Evolutionary conservation across 768 basidiomycete genomes (phyloP).

Genomic region (Agaricus blazei): DNA sequence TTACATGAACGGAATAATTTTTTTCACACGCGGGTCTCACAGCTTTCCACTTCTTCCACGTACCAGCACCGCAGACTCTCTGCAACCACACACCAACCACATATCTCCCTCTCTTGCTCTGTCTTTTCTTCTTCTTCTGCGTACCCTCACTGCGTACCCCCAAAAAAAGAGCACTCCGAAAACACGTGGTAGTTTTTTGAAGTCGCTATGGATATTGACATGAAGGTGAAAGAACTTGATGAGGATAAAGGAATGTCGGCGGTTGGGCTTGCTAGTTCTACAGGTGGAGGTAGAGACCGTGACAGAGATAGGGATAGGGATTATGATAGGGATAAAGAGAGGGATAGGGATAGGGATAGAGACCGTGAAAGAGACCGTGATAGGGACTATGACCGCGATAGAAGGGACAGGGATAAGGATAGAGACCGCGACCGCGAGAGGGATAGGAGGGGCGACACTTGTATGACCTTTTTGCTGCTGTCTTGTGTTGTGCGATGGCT

Average conservation of each 20-base stretch:
- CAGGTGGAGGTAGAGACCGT: constrained; percentile 34
- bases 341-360: constrained; percentile 28
- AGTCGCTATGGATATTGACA: constrained; percentile 69
- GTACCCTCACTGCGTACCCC: background rate
- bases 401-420: constrained; percentile 36
- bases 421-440: constrained; percentile 24
- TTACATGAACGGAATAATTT: too few species aligned
- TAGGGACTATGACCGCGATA: constrained; percentile 23
- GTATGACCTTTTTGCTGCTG: constrained; percentile 26
- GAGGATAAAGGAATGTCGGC: constrained; percentile 53
- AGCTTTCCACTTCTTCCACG: too few species aligned
- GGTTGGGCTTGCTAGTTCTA: constrained; percentile 35
- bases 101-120: too few species aligned
- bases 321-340: constrained; percentile 30
- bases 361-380: constrained; percentile 42
- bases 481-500: background rate
- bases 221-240: constrained; percentile 71
- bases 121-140: too few species aligned
- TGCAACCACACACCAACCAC: too few species aligned
- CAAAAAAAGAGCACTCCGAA: background rate
- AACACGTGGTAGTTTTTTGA: too few species aligned
- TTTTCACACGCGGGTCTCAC: too few species aligned
- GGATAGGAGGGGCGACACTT: constrained; percentile 47
- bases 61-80: too few species aligned
- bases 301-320: constrained; percentile 39